Evolutionary conservation across 257 asterid species (phyloP), one percentile per base, ranked within the genome.

Genomic region (Henckelia pumila): DNA sequence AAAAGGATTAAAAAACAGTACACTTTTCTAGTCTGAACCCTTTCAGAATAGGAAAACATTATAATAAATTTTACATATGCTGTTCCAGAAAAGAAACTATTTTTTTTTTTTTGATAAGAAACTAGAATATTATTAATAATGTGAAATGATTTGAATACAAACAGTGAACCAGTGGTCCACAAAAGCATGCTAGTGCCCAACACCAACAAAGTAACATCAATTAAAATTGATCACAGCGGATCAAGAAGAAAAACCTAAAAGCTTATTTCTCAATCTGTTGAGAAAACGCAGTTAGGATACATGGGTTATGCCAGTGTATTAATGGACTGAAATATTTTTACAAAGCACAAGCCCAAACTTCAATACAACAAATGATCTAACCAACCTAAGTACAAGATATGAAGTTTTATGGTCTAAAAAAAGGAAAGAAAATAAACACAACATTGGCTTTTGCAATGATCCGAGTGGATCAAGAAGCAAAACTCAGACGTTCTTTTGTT

Each of bases 1-100:
- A 4, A 19, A 67, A 60, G 52, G 23, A 25, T 40, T 71, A 11
- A 64, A 29, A 49, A 20, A 57, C 63, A 22, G 14, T 14, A 61
- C 19, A 56, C 33, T 65, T 28, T 40, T 13, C 2, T 10, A 40
- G 50, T 10, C 50, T 40, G 50, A 40, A 40, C 50, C 50, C n/a
- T 40, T 40, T 40, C 7, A 40, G 17, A 10, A 40, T 8, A 8
- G 47, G 47, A 35, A 35, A 35, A 32, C 11, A 32, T 25, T 7
- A 32, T 32, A 32, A 35, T 35, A 3, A 35, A 35, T 35, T 35
- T 2, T 8, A 35, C 1, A 9, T 35, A 5, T 9, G 14, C 44
- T 35, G 44, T 35, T 35, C 30, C 44, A 35, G 44, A 9, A 35
- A 35, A 35, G 11, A 35, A 2, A 40, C 50, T 40, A 40, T 2